Conservation (phyloP, 73 alveolate species). For the Paramecium pentaurelia region DNA sequence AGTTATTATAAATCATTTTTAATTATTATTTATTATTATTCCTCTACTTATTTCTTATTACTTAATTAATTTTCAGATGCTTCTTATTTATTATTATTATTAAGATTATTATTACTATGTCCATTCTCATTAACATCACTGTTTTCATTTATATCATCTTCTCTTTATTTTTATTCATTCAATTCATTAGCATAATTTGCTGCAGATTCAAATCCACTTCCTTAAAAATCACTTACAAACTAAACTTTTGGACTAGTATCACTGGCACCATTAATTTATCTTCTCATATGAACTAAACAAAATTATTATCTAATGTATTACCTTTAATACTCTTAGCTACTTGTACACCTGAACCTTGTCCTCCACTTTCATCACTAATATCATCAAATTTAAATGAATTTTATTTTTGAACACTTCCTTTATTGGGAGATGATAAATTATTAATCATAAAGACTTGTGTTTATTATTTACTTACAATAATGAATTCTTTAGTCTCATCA, state of each 20-base stretch:
- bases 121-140: not conserved
- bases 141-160: not conserved
- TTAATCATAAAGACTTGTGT: not conserved
- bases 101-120: not conserved
- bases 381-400: not conserved
- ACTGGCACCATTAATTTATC: not conserved
- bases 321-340: not conserved
- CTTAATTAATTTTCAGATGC: not conserved
- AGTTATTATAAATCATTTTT: not conserved
- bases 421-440: not conserved
- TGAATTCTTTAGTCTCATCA: constrained; percentile 35
- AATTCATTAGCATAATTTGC: not conserved
- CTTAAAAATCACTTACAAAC: not conserved
- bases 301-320: not conserved
- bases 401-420: not conserved
- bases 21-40: not conserved
- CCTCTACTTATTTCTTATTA: not conserved
- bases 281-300: not conserved
- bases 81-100: not conserved
- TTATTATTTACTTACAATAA: not conserved
- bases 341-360: not conserved
- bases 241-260: not conserved
- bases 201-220: not conserved
- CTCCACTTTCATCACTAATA: constrained; percentile 2
- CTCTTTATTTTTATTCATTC: not conserved